These are phyloP conservation scores for Punica granatum DNA, from an alignment of 345 rosid genomes.

Conservation along the genomic window DNA sequence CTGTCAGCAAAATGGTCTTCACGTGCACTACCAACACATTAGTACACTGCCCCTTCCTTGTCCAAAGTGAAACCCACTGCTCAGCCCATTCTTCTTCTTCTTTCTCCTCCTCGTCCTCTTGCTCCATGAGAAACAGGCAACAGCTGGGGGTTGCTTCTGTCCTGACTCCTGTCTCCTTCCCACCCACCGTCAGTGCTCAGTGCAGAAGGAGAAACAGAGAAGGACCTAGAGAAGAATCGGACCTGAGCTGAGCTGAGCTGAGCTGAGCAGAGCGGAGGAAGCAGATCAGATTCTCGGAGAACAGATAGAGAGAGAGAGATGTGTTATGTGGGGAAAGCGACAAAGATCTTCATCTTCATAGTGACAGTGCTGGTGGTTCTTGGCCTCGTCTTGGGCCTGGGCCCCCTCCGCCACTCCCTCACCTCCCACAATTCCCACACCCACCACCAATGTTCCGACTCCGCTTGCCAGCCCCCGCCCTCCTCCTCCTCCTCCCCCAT, in stretches of 20 bases:
- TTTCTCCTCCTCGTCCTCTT: not conserved
- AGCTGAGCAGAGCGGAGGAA: not conserved
- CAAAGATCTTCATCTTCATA: slow-evolving; percentile 96
- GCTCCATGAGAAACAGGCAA: slow-evolving; percentile 6
- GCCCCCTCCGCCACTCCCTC: slow-evolving; percentile 44
- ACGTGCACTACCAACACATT: not conserved
- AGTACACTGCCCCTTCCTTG: too few relatives aligned
- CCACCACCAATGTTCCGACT: slow-evolving; percentile 51
- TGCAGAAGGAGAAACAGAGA: not conserved
- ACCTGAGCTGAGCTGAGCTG: not conserved
- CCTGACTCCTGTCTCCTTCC: too few relatives aligned
- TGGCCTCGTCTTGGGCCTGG: slow-evolving; percentile 63
- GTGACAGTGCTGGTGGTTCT: slow-evolving; percentile 58
- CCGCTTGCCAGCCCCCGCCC: slow-evolving; percentile 10
- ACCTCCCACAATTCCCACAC: slow-evolving; percentile 19
- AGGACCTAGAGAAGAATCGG: not conserved
- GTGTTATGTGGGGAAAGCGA: slow-evolving; percentile 97
- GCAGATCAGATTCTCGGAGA: not conserved
- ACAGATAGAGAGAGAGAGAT: slow-evolving; percentile 17
- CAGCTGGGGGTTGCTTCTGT: too few relatives aligned
- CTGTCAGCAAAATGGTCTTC: not conserved
- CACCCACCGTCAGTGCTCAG: too few relatives aligned
- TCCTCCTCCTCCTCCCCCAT: slow-evolving; percentile 35
- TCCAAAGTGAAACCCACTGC: not conserved
- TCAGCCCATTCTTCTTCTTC: not conserved